Evolutionary conservation across 148 eudicot species (phyloP).

Genomic region (Rhododendron henanense): DNA sequence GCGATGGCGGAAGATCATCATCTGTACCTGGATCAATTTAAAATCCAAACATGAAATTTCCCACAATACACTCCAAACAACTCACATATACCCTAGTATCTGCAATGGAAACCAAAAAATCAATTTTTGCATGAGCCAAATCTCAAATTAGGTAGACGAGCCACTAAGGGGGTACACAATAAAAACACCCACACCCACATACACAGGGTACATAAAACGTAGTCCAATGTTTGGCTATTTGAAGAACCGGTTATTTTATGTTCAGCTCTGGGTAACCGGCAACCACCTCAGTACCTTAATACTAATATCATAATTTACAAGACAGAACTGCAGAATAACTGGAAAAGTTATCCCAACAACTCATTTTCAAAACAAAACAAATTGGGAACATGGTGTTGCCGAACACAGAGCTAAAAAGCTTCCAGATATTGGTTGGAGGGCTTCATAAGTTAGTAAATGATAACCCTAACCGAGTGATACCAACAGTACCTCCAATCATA

Average conservation of each 20-base stretch:
- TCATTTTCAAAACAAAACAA: not conserved
- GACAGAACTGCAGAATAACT: not conserved
- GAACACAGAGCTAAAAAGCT: not conserved
- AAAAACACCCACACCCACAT: not conserved
- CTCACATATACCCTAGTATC: not conserved
- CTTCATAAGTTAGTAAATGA: not conserved
- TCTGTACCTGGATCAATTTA: slow-evolving; percentile 40
- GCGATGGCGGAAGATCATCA: slow-evolving; percentile 44
- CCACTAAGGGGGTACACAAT: not conserved
- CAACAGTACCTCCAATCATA: not conserved
- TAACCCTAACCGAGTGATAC: not conserved
- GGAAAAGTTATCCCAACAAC: not conserved
- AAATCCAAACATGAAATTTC: slow-evolving; percentile 13
- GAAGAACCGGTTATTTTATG: not conserved
- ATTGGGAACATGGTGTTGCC: not conserved
- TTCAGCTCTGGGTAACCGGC: not conserved
- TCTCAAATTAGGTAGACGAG: not conserved
- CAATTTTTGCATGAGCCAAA: not conserved
- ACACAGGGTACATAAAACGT: not conserved
- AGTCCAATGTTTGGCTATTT: not conserved
- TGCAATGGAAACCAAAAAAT: not conserved
- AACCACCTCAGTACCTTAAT: not conserved
- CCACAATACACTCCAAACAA: not conserved
- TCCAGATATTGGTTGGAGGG: not conserved
- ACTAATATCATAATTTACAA: not conserved